Conservation (phyloP, 768 basidiomycete genomes). For the Suillus plorans region DNA sequence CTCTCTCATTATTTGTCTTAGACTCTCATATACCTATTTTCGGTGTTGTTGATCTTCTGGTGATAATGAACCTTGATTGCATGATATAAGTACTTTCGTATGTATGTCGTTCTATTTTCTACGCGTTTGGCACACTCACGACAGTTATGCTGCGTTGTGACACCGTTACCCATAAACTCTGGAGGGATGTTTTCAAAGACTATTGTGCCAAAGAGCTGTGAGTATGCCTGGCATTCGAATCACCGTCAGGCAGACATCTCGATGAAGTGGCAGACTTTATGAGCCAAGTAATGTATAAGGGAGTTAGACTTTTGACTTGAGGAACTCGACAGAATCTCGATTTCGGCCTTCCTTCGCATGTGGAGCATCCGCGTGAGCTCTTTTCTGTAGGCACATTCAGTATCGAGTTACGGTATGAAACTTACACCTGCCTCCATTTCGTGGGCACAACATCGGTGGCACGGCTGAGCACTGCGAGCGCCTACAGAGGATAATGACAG, state of each 20-base stretch:
- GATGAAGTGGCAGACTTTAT: conserved; percentile 23
- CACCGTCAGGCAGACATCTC: conserved; percentile 22
- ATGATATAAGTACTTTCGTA: neutral
- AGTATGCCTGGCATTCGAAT: neutral
- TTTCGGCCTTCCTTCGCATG: conserved; percentile 87
- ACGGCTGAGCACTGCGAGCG: conserved; percentile 58
- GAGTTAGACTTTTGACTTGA: conserved; percentile 13
- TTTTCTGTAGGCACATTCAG: conserved; percentile 45
- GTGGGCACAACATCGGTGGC: conserved; percentile 42
- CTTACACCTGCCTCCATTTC: conserved; percentile 61
- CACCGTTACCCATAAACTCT: neutral
- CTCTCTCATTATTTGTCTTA: neutral
- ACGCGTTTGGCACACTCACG: no score
- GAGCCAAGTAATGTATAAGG: conserved; percentile 29
- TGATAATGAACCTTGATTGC: neutral
- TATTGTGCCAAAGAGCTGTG: neutral
- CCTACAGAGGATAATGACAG: conserved; percentile 41
- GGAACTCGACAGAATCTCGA: conserved; percentile 57
- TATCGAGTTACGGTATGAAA: conserved; percentile 1
- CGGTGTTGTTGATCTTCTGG: neutral
- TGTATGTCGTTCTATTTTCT: neutral
- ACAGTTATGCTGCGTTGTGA: neutral
- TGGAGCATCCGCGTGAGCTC: conserved; percentile 83
- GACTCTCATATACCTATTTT: neutral
- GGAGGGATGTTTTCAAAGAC: neutral